Evolutionary conservation across 2,329 filamentous ascomycete genomes (phyloP).

Genomic region (Arthrobotrys musiformis): DNA sequence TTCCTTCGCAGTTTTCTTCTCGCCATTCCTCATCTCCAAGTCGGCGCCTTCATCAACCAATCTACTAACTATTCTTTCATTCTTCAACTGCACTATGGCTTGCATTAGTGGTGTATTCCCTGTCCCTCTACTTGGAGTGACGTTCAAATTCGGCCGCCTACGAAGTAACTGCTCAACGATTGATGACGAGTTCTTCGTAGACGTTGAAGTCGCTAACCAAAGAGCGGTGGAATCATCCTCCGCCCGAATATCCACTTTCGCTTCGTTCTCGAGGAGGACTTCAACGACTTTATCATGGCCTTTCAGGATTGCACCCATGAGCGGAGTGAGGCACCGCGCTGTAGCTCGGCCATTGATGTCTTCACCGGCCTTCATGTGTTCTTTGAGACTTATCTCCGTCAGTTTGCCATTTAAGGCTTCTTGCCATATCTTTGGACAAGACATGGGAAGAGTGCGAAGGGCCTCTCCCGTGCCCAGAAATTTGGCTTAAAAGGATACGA

Average conservation of each 20-base stretch:
- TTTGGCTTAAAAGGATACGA: neutral
- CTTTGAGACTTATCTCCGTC: neutral
- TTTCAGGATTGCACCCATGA: conserved; percentile 55
- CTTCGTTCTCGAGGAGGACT: conserved; percentile 56
- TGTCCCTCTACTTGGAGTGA: neutral
- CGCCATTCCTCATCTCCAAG: neutral
- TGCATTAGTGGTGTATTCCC: conserved; percentile 7
- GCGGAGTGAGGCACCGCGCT: neutral
- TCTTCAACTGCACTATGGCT: neutral
- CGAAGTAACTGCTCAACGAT: conserved; percentile 3
- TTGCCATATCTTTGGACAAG: neutral
- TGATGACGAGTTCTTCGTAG: neutral
- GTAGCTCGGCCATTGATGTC: neutral
- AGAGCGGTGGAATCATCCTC: neutral
- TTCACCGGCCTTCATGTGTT: neutral
- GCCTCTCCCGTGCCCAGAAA: neutral
- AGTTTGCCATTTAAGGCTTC: neutral
- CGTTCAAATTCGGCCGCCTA: neutral
- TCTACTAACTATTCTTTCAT: neutral
- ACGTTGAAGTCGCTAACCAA: conserved; percentile 4
- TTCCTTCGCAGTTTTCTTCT: neutral
- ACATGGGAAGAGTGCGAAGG: neutral
- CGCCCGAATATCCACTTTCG: neutral
- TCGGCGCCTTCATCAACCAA: neutral
- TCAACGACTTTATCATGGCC: conserved; percentile 56